These are phyloP conservation scores for Citrullus colocynthis DNA, from an alignment of 306 rosid species.

Conservation along the genomic window DNA sequence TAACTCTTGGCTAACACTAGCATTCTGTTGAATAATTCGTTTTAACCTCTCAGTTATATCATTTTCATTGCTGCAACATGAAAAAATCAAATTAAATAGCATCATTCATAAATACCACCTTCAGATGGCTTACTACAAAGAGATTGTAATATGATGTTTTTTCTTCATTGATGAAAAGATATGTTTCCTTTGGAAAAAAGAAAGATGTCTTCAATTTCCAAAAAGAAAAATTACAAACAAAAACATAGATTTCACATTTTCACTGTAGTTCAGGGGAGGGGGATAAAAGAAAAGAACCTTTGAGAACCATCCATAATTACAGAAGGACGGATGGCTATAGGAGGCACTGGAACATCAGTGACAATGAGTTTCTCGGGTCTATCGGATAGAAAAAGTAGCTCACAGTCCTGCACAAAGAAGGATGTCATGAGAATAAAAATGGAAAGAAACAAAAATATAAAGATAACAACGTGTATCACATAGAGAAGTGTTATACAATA, in stretches of 20 bases:
- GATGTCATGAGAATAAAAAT: constrained; percentile 5
- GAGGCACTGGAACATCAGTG: constrained; percentile 68
- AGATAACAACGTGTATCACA: constrained; percentile 11
- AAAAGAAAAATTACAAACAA: not conserved
- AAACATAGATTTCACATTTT: not conserved
- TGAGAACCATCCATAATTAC: constrained; percentile 63
- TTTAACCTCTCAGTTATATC: constrained; percentile 77
- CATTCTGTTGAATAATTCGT: constrained; percentile 53
- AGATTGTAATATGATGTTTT: not conserved
- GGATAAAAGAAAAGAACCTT: constrained; percentile 33
- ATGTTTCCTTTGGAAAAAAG: not conserved
- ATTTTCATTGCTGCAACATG: constrained; percentile 75
- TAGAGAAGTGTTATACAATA: not conserved
- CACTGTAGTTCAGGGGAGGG: constrained; percentile 1
- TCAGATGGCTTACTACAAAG: not conserved
- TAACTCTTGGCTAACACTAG: constrained; percentile 35
- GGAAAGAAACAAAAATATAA: constrained; percentile 3
- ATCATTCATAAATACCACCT: constrained; percentile 2
- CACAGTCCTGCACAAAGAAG: constrained; percentile 52
- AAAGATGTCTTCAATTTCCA: not conserved
- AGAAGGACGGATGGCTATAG: constrained; percentile 82
- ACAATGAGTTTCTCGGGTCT: constrained; percentile 77
- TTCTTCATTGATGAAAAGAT: not conserved
- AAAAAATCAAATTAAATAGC: constrained; percentile 12
- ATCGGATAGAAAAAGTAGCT: constrained; percentile 54